Evolutionary conservation across 1,284 basidiomycete species (phyloP), one percentile per base, ranked within the genome.

Genomic region (Ganoderma sinense): DNA sequence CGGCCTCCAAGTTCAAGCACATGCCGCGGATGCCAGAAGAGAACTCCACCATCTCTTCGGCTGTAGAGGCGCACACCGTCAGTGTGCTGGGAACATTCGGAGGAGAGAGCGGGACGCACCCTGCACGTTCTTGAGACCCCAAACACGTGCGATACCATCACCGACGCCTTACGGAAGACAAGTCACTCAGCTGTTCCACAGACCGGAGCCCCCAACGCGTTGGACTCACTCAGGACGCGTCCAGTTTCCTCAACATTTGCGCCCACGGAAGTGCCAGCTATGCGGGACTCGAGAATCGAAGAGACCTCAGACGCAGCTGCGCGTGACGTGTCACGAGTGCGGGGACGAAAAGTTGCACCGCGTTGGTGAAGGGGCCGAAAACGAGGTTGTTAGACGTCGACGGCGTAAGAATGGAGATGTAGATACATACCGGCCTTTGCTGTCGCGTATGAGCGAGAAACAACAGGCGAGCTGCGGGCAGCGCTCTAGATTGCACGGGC

Each of bases 41-140:
- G 91, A 99, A 99, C 90, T 99, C 97, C 90, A 99, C 97, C 97
- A 99, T 99, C 92, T 99, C 97, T 87, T 99, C 97, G 87, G 94
- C 94, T 95, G 80, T 71, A 31, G 72, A 66, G 66, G 70, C 72
- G 64, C 72, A 29, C 65, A 65, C 71, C 56, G 65, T 75, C 66
- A 70, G 68, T 62, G 63, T 70, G 65, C 64, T 20, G 43, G 41
- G 48, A 71, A 56, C 48, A 23, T 36, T 33, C 16, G n/a, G 60
- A 45, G 10, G 11, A 31, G 41, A 65, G 20, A 18, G 56, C 64
- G 63, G 63, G 68, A 80, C 84, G 72, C 77, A 95, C 94, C 95
- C 87, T 98, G 97, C 82, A 99, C 97, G 79, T 95, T 95, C 84
- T 82, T 91, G 77, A 94, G 86, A 84, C 92, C 92, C 96, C 97